Base-by-base conservation (phyloP, 805 yeast genomes). In the Candida maris region DNA sequence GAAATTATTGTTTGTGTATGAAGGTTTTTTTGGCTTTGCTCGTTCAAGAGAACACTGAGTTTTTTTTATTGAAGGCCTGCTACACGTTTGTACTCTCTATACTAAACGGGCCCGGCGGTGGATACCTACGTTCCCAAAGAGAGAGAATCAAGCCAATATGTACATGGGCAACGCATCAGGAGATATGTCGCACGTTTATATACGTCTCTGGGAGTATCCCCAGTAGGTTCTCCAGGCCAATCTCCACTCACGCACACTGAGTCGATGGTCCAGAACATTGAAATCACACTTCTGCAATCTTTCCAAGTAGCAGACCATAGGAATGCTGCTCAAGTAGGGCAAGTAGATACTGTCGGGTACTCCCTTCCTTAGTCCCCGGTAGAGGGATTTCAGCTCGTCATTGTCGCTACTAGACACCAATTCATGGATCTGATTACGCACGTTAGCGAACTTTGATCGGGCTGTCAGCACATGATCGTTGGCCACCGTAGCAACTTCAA, bases 391-490 rank as follows among this genome's bases (percentile, higher is more conserved):
- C 10, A 48, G 26, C 19, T 34, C 39, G 6, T 19, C 3, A 10
- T 42, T 37, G 1, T 49, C 45, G 23, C 57, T 41, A 15, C 39
- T 45, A 4, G 34, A 34, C 4, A 68, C 56, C 1, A 63, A 46
- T 1, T 54, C 45, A 1, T 46, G 44, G n/a, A 76, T 66, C 13
- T 64, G 68, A 3, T 40, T 42, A 36, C 61, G 63, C 10, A 73
- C 56, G 21, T 64, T 54, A 1, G 48, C 41, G 17, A 81, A 55
- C 46, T 82, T 75, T n/a, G 64, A 56, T 33, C 83, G 65, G 1
- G 93, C 87, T 1, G 88, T 66, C 4, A 85, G 56, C 3, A 86
- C 52, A 56, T 85, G 95, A 55, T 85, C 95, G 59, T 86, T 85
- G 3, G 95, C 93, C 1, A 71, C 62, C 4, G 81, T 76, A 3